These are phyloP conservation scores for Boletus pseudopeckii DNA, from an alignment of 768 basidiomycete species.

Conservation along the genomic window DNA sequence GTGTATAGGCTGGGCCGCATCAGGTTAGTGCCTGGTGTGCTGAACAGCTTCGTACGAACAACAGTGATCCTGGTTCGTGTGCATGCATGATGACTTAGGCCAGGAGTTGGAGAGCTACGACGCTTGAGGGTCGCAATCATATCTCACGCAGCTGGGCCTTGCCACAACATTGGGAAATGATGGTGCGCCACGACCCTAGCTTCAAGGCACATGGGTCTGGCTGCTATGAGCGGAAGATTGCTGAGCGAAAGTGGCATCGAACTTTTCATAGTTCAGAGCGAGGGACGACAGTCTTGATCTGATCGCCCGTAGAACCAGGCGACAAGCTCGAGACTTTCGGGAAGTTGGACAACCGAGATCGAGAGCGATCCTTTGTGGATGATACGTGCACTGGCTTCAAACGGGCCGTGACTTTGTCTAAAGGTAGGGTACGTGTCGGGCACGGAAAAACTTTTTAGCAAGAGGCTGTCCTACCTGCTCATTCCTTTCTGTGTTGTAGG, in stretches of 20 bases:
- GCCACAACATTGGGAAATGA: conserved; percentile 46
- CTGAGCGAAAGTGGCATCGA: conserved; percentile 1
- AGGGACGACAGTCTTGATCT: conserved; percentile 33
- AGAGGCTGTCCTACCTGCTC: conserved; percentile 7
- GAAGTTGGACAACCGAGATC: conserved; percentile 35
- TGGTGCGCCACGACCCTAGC: conserved; percentile 45
- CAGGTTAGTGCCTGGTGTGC: not conserved
- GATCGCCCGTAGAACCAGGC: conserved; percentile 17
- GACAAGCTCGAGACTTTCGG: conserved; percentile 14
- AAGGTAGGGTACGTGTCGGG: conserved; percentile 42
- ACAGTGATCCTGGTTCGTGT: too few species aligned
- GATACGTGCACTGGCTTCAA: conserved; percentile 31
- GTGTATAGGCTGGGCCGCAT: not conserved
- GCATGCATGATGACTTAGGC: too few species aligned
- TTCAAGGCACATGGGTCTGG: conserved; percentile 39
- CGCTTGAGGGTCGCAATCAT: conserved; percentile 11
- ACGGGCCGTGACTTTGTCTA: conserved; percentile 73
- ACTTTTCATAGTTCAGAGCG: conserved; percentile 7
- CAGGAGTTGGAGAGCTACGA: too few species aligned
- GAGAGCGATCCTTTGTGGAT: conserved; percentile 20
- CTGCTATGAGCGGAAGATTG: conserved; percentile 25
- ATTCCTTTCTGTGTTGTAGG: conserved; percentile 1
- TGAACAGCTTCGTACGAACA: too few species aligned
- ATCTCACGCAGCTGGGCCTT: conserved; percentile 47
- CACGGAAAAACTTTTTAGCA: conserved; percentile 1